Conservation (phyloP, 106 monocot genomes). For the Platanthera zijinensis region DNA sequence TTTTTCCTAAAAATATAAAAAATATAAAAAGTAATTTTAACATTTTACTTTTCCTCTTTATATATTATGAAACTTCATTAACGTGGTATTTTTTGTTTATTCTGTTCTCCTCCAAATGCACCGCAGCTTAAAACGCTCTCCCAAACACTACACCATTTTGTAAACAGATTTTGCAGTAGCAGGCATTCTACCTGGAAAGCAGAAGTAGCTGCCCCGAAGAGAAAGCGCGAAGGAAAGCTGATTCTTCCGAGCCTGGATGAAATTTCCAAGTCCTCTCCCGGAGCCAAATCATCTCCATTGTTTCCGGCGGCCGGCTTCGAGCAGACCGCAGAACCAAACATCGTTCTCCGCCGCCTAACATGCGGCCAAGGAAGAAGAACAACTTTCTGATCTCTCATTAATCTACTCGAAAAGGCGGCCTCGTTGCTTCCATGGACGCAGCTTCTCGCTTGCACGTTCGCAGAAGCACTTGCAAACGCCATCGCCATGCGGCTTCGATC, state of each 20-base stretch:
- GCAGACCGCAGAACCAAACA: background rate
- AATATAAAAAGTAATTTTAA: too few relatives aligned
- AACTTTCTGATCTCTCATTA: background rate
- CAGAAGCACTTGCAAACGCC: background rate
- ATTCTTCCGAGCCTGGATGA: constrained; percentile 1
- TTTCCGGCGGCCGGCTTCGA: background rate
- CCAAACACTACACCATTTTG: too few relatives aligned
- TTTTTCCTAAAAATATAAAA: too few relatives aligned
- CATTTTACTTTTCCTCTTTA: too few relatives aligned
- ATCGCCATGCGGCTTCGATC: background rate
- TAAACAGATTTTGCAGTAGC: too few relatives aligned
- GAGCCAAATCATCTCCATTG: background rate
- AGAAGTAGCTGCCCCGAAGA: constrained; percentile 5
- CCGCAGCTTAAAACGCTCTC: too few relatives aligned
- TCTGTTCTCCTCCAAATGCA: too few relatives aligned
- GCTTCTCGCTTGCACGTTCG: background rate
- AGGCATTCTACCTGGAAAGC: background rate
- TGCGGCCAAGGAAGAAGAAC: background rate
- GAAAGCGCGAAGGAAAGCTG: constrained; percentile 7
- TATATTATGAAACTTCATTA: too few relatives aligned
- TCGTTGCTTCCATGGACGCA: background rate
- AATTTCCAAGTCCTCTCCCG: background rate
- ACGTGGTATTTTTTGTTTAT: too few relatives aligned
- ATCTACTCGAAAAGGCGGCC: background rate
- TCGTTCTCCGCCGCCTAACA: background rate